Conservation (phyloP, 176 grass and related monocot genomes). For the Aegilops speltoides region DNA sequence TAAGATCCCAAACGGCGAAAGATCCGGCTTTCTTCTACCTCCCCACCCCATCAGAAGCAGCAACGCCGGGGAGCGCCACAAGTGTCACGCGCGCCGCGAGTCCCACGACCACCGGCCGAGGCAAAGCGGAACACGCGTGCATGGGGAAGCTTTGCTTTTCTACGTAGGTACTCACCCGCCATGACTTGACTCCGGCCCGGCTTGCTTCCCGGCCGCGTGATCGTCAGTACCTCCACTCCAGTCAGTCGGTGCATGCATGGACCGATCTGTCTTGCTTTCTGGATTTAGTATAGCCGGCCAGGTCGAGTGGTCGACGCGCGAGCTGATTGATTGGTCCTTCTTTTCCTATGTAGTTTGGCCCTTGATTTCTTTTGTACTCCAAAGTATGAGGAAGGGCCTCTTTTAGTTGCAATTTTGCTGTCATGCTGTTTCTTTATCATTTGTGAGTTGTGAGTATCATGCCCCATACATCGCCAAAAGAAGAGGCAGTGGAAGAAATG, state of each 20-base stretch:
- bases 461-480: not conserved
- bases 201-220: conserved; percentile 3
- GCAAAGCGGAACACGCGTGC: conserved; percentile 12
- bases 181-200: not conserved
- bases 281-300: conserved; percentile 1
- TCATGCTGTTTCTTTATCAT: not conserved
- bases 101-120: conserved; percentile 8
- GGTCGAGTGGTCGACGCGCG: not conserved
- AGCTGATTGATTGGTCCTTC: not conserved
- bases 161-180: not conserved
- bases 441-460: not conserved
- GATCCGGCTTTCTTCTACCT: conserved; percentile 13
- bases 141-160: conserved; percentile 22
- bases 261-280: not conserved
- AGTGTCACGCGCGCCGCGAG: conserved; percentile 29
- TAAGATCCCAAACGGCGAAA: conserved; percentile 2
- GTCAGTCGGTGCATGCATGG: conserved; percentile 21
- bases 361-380: not conserved
- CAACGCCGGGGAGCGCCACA: conserved; percentile 22
- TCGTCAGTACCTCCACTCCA: not conserved
- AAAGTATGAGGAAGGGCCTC: conserved; percentile 22
- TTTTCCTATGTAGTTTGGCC: not conserved
- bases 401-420: conserved; percentile 36
- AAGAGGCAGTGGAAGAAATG: not conserved
- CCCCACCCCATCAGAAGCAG: conserved; percentile 3